Conservation (phyloP, 2,329 filamentous ascomycete genomes). For the Nannizzia gypsea region DNA sequence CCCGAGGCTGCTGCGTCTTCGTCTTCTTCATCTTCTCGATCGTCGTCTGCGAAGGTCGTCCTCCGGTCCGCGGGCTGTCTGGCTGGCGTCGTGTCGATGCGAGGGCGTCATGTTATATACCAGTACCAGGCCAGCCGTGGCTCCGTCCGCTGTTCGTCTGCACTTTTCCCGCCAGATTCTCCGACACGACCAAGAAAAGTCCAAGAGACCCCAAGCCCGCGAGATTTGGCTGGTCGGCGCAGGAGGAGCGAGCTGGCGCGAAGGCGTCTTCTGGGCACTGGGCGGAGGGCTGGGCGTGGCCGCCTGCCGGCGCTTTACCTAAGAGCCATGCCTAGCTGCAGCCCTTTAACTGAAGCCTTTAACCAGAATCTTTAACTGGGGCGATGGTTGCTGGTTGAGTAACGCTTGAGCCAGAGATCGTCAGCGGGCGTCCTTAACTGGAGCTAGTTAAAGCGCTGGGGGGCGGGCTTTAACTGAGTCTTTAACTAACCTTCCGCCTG, state of each 20-base stretch:
- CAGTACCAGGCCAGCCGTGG: neutral
- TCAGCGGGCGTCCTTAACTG: neutral
- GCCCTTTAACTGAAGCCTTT: too few species aligned
- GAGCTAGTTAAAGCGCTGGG: too few species aligned
- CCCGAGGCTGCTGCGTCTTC: neutral
- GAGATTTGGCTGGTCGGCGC: neutral
- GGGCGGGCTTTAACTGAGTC: too few species aligned
- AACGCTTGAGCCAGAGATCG: too few species aligned
- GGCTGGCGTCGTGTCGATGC: too few species aligned
- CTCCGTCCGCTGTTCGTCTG: neutral
- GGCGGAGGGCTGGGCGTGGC: neutral
- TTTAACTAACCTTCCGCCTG: too few species aligned
- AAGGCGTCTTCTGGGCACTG: neutral
- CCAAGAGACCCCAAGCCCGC: neutral
- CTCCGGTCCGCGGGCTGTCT: too few species aligned
- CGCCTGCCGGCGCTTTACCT: too few species aligned
- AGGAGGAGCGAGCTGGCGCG: neutral
- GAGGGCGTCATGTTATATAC: neutral
- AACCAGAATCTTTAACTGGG: too few species aligned
- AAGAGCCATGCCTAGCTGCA: too few species aligned
- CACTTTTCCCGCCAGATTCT: neutral
- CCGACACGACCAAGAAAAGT: conserved; percentile 3
- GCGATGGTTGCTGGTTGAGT: too few species aligned
- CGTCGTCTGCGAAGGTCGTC: neutral
- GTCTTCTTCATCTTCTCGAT: neutral